Evolutionary conservation across 805 yeast species (phyloP), one percentile per base, ranked within the genome.

Genomic region (Scheffersomyces spartinae): DNA sequence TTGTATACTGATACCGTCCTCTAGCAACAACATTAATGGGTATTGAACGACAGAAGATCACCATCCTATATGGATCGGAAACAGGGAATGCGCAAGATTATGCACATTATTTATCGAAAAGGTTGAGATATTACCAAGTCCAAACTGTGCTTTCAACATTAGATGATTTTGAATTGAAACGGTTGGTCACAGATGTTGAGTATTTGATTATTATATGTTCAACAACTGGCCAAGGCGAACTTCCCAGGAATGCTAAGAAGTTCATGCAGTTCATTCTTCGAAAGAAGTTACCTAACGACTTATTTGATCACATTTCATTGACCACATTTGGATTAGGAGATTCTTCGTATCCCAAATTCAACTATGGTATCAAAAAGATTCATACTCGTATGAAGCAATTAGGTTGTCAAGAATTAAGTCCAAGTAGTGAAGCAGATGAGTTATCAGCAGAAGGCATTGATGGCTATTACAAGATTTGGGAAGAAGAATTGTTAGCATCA

Each of bases 201-300:
- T 49, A 52, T 15, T 55, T 71, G 26, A 57, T 75, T 13, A 61
- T 77, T 0, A 46, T 88, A 43, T 80, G 93, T 45, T 75, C 95
- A 1, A 88, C 98, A 0, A 79, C 94, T 2, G 97, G 98, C 6
- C 96, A 88, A 49, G 98, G 98, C 15, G 95, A 80, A 33, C 50
- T 88, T 17, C 97, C 98, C 0, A 51, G 79, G 21, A 83, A 83
- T 43, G 76, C 79, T 1, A 61, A 61, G 34, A 71, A 68, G 32
- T 70, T 88, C 34, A 80, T 95, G 93, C 63, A 65, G 36, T 72
- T 78, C 33, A 49, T 91, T 38, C 65, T 83, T 30, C 71, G 68
- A 43, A 71, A 66, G 44, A 74, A 72, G 35, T 64, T 88, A 6
- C 91, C 56, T 0, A 15, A 36, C 0, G 71, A 71, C 38, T 52